Percentiles rank a stretch among this genome's conserved stretches.
phyloP scores from a whole-genome alignment of 257 asterid species.

The Osmanthus fragrans region DNA sequence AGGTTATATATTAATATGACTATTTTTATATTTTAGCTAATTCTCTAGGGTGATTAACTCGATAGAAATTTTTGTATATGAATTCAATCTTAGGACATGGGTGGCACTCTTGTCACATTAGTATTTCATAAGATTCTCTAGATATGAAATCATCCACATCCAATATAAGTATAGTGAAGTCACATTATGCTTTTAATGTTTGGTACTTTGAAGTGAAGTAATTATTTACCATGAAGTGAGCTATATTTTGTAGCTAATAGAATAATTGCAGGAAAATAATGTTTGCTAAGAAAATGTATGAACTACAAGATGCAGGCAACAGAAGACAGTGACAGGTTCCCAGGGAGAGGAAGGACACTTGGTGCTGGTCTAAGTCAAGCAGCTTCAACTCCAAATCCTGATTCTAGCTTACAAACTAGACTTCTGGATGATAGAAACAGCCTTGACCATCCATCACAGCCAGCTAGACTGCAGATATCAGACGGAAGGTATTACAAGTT shows the following conservation, averaged over 20 bases:
- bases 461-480: conserved; percentile 34
- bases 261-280: conserved; percentile 2
- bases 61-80: background rate
- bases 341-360: conserved; percentile 80
- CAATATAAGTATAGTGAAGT: background rate
- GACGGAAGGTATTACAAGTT: conserved; percentile 47
- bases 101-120: background rate
- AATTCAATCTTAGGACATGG: background rate
- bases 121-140: background rate
- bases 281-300: conserved; percentile 21
- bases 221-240: background rate
- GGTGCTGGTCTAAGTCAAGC: conserved; percentile 48
- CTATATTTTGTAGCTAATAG: conserved; percentile 7
- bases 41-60: background rate
- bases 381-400: conserved; percentile 45
- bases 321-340: conserved; percentile 63
- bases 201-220: conserved; percentile 4
- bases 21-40: background rate
- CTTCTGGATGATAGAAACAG: conserved; percentile 59
- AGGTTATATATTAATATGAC: background rate
- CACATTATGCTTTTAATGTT: background rate
- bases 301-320: conserved; percentile 43
- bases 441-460: conserved; percentile 39
- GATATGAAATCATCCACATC: background rate
- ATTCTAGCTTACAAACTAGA: conserved; percentile 71